Evolutionary conservation across 768 basidiomycete genomes (phyloP), one percentile per base, ranked within the genome.

Genomic region (Calocera viscosa): DNA sequence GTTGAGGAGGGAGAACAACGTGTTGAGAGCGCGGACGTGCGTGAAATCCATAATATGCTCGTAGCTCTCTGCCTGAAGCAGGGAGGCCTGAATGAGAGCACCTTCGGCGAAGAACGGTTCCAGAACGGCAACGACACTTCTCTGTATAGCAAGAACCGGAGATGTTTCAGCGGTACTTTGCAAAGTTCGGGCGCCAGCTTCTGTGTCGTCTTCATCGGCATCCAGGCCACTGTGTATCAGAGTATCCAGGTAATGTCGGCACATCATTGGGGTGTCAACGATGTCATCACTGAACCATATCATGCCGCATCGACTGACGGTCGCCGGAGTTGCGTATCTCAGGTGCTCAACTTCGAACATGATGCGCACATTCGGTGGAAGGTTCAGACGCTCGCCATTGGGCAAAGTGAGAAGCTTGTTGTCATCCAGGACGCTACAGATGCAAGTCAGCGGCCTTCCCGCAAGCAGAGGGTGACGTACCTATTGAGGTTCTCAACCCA

Each of bases 31-130:
- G 47, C 96, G 90, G 10, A 88, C 91, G 35, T 78, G 75, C 0
- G 95, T 96, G 79, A 98, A 97, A 76, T 97, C 94, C 96, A 99
- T 98, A 79, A 99, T 97, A 73, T 99, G 96, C 71, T 93, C 90
- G 53, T 93, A 87, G n/a, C 85, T 82, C 63, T 85, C 85, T 0
- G 94, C 92, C 71, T 86, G 91, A 26, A 81, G 80, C 47, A 97
- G 81, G 2, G 94, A 91, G 2, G 83, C 79, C 69, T 82, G 82
- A 67, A 98, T 89, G 3, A 99, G 82, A 33, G 91, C 94, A 67
- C 86, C 89, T 3, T 85, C 83, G 2, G 80, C 83, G 74, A 97
- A 95, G 80, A 88, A 93, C 0, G 85, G 86, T 70, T 90, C 87
- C 8, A 96, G 79, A 38, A 93, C 84, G 10, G 76, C 73, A 24